phyloP scores from a whole-genome alignment of 2,329 filamentous ascomycete species.

The Aspergillus sp. region DNA sequence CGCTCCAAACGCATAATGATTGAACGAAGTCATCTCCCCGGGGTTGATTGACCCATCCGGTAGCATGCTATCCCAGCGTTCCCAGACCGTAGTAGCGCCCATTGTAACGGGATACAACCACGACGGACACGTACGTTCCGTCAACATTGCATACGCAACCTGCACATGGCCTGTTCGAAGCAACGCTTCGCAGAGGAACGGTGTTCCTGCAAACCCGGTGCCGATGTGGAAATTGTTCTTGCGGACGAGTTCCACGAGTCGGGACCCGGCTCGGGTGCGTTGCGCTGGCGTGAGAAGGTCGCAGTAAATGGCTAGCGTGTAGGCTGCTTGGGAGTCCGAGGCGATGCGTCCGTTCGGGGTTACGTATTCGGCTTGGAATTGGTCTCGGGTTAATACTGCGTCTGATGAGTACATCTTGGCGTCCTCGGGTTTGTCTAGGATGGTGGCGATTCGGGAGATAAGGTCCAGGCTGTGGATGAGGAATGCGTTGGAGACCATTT shows the following conservation, averaged over 20 bases:
- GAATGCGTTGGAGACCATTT: slow-evolving; percentile 35
- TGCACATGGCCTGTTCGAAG: slow-evolving; percentile 16
- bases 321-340: slow-evolving; percentile 30
- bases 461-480: slow-evolving; percentile 32
- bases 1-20: slow-evolving; percentile 42
- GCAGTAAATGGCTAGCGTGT: slow-evolving; percentile 29
- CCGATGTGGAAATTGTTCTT: slow-evolving; percentile 25
- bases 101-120: slow-evolving; percentile 42
- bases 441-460: slow-evolving; percentile 24
- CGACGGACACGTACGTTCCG: slow-evolving; percentile 9
- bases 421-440: slow-evolving; percentile 12
- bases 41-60: slow-evolving; percentile 37
- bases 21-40: slow-evolving; percentile 42
- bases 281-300: slow-evolving; percentile 16
- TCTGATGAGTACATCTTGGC: slow-evolving; percentile 13
- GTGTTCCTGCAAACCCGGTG: slow-evolving; percentile 32
- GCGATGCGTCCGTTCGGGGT: slow-evolving; percentile 23
- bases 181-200: slow-evolving; percentile 19
- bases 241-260: slow-evolving; percentile 1
- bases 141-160: slow-evolving; percentile 8
- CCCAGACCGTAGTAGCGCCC: slow-evolving; percentile 43
- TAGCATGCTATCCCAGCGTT: slow-evolving; percentile 43
- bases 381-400: slow-evolving; percentile 10
- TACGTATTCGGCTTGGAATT: slow-evolving; percentile 30
- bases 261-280: neutral